Base-by-base conservation (phyloP, 1,284 basidiomycete genomes). In the Cryptococcus jaspeensis region DNA sequence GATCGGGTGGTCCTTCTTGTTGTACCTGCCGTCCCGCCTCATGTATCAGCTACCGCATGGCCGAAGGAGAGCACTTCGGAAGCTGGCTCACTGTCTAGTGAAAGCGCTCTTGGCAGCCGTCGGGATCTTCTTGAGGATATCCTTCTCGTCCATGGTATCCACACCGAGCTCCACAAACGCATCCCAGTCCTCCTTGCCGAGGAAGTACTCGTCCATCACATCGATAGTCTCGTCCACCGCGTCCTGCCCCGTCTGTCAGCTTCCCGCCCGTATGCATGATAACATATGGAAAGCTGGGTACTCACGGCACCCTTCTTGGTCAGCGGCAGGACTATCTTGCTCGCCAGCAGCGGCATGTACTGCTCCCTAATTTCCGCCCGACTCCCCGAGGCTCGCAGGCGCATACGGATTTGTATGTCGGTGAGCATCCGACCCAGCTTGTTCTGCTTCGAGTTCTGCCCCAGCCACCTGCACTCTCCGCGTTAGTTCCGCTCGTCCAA, bases 131-230 rank as follows among this genome's bases (percentile, higher is more conserved):
- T 95, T 97, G 62, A 89, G 73, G 8, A 92, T 81, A 0, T 81
- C 44, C 0, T 88, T 88, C 46, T 89, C 89, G 62, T 84, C 85
- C 69, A 87, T 84, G 6, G 87, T 82, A 56, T 86, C 94, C 11
- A 99, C 83, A 0, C 94, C 95, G 11, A 99, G 83, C 74, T 99
- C 95, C 53, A 98, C 84, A 51, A 98, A 83, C 11, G 90, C 87
- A 66, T 99, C 96, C 90, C 94, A 95, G 71, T 99, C 95, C 39
- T 98, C 95, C 62, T 89, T 89, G 6, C 87, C 87, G 38, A 99
- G 78, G 77, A 86, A 98, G 76, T 99, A 99, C 47, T 90, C 88
- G 75, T 99, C 95, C 92, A 99, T 95, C 15, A 81, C 79, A 23
- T 84, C 81, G 56, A 99, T 97, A 23, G 94, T 86, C 1, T 87